Percentiles rank a stretch among this genome's conserved stretches.
phyloP scores from a whole-genome alignment of 495 filamentous ascomycete genomes.

The Aspergillus avenaceus region DNA sequence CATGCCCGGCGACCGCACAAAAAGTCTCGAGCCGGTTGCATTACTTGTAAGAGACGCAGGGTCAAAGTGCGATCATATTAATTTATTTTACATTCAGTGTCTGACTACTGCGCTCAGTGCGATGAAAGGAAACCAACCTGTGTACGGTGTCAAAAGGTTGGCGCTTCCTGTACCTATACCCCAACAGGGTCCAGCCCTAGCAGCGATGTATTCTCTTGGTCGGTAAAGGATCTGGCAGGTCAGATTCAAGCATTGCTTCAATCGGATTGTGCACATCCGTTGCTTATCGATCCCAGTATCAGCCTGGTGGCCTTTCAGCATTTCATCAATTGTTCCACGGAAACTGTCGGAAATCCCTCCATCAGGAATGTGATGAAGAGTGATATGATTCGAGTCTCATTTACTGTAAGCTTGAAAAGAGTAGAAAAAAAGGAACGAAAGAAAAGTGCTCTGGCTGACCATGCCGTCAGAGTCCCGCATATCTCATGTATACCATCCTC shows the following conservation, averaged over 20 bases:
- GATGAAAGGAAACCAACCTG: constrained; percentile 33
- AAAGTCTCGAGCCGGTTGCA: constrained; percentile 32
- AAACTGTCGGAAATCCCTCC: constrained; percentile 22
- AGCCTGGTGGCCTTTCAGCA: constrained; percentile 27
- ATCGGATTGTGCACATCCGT: background rate
- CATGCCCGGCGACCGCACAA: constrained; percentile 24
- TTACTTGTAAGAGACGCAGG: constrained; percentile 31
- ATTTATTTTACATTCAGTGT: no score
- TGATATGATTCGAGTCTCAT: constrained; percentile 36
- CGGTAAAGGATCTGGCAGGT: constrained; percentile 13
- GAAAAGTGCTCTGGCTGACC: background rate
- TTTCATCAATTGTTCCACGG: constrained; percentile 27
- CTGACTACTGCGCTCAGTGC: no score
- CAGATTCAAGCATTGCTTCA: constrained; percentile 1
- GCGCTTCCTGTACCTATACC: constrained; percentile 24
- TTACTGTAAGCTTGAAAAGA: constrained; percentile 27
- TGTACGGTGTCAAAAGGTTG: constrained; percentile 26
- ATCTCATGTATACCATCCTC: constrained; percentile 43
- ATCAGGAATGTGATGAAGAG: constrained; percentile 32
- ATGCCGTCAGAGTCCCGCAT: constrained; percentile 27
- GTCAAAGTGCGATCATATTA: constrained; percentile 25
- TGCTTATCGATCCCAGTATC: constrained; percentile 2
- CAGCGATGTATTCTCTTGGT: constrained; percentile 12
- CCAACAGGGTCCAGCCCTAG: background rate
- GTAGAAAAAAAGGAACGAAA: no score